Evolutionary conservation across 1,284 basidiomycete species (phyloP).

Genomic region (Apiotrichum veenhuisii): DNA sequence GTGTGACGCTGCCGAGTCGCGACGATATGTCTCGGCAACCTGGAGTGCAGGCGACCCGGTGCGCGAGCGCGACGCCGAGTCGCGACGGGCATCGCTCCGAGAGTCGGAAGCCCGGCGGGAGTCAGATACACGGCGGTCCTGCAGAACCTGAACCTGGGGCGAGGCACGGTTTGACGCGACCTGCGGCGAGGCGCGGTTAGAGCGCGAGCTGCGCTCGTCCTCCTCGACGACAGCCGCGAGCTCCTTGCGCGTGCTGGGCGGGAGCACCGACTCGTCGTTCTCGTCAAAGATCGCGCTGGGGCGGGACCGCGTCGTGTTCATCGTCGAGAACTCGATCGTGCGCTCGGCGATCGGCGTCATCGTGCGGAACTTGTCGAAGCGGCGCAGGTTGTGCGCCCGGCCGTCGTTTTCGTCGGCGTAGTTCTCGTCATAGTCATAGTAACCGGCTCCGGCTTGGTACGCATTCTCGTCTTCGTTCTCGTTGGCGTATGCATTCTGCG

Average conservation of each 20-base stretch:
- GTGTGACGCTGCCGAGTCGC: no score
- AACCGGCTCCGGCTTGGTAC: no score
- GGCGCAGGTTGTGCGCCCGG: neutral
- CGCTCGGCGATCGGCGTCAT: slow-evolving; percentile 95
- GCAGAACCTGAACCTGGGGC: slow-evolving; percentile 1
- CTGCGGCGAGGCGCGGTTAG: slow-evolving; percentile 8
- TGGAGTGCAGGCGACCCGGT: neutral
- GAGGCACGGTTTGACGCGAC: slow-evolving; percentile 12
- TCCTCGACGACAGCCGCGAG: slow-evolving; percentile 18
- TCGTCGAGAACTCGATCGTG: slow-evolving; percentile 79
- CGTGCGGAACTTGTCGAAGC: slow-evolving; percentile 53
- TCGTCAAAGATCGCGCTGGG: neutral
- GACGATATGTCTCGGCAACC: no score
- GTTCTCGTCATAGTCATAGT: slow-evolving; percentile 19
- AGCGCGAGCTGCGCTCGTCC: slow-evolving; percentile 21
- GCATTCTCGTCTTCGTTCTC: slow-evolving; percentile 8
- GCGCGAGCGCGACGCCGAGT: neutral
- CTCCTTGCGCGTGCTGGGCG: neutral
- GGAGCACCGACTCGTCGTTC: neutral
- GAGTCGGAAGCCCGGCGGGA: neutral
- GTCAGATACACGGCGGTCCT: neutral
- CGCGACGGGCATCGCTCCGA: no score
- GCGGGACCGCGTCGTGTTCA: slow-evolving; percentile 17
- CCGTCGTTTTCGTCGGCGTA: slow-evolving; percentile 16
- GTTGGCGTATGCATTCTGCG: neutral